Evolutionary conservation across 495 filamentous ascomycete species (phyloP), one percentile per base, ranked within the genome.

Genomic region (Tetracladium marchalianum): DNA sequence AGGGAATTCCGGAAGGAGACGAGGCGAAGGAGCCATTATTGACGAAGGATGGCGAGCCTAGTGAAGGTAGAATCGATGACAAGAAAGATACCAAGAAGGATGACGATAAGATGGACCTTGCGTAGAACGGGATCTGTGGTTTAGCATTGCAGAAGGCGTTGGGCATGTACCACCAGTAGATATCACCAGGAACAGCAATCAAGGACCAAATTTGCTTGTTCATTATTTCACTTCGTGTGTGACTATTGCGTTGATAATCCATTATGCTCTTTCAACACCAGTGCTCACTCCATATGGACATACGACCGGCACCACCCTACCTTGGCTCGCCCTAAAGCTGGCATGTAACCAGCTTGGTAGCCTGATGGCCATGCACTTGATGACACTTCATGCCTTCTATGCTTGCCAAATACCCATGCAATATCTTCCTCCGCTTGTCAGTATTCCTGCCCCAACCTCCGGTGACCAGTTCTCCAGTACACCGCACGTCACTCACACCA

Each of bases 51-150:
- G 83, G 82, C 16, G 78, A 87, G 62, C 70, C 81, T 10, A 81
- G 80, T 60, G 79, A 78, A 39, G 80, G 73, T 58, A 61, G 60
- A n/a, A 48, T 54, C 58, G 62, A 58, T 37, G 65, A 67, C 52
- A 74, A 75, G 57, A 74, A 81, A 56, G 78, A 77, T 57, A 76
- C 80, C 56, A 76, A 77, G 64, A 68, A 80, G 52, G 80, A 83
- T 51, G 67, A 58, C 15, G 89, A 96, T 64, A 90, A 87, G 74
- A 98, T 96, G 85, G 85, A 90, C 62, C 87, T 78, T 35, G 84
- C 84, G 60, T 88, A 67, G 60, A 22, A 13, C 17, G 45, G 4
- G 6, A 32, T 52, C 6, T 13, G 31, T 15, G 36, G 17, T 16
- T 45, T 45, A 43, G 57, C 46, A 55, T 55, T 53, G 46, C 47